Evolutionary conservation across 441 rosid species (phyloP).

Genomic region (Populus tomentosa): DNA sequence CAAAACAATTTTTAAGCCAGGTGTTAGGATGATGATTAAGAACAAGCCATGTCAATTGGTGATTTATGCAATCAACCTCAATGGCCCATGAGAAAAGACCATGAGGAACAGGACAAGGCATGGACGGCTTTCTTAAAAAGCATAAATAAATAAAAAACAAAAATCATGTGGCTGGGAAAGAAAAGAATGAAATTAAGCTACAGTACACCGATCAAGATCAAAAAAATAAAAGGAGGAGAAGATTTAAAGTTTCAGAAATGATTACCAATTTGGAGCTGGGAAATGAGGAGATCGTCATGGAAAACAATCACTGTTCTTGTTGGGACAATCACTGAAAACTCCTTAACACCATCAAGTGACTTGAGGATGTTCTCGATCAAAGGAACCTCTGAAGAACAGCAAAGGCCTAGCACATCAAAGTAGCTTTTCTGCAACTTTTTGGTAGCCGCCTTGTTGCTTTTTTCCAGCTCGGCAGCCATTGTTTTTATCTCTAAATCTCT

Average conservation of each 20-base stretch:
- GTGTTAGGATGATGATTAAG: not conserved
- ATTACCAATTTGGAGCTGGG: slow-evolving; percentile 77
- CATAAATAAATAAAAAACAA: too few species aligned
- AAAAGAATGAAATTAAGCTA: not conserved
- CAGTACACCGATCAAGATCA: not conserved
- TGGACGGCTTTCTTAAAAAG: too few species aligned
- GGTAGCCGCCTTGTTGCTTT: not conserved
- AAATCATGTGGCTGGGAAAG: not conserved
- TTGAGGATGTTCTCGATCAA: slow-evolving; percentile 60
- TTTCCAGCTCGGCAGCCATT: slow-evolving; percentile 22
- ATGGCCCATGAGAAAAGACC: not conserved
- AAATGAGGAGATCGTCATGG: slow-evolving; percentile 58
- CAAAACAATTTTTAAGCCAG: not conserved
- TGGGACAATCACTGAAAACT: slow-evolving; percentile 67
- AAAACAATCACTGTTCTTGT: slow-evolving; percentile 79
- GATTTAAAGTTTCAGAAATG: not conserved
- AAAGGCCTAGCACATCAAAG: slow-evolving; percentile 81
- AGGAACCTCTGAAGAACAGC: slow-evolving; percentile 89
- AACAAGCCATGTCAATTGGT: not conserved
- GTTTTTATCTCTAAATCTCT: not conserved
- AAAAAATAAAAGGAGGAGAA: not conserved
- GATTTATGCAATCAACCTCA: not conserved
- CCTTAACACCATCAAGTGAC: slow-evolving; percentile 58
- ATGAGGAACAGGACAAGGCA: not conserved
- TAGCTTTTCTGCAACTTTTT: slow-evolving; percentile 65